Evolutionary conservation across 2,329 filamentous ascomycete genomes (phyloP).

Genomic region (Cephalotrichum gorgonifer): DNA sequence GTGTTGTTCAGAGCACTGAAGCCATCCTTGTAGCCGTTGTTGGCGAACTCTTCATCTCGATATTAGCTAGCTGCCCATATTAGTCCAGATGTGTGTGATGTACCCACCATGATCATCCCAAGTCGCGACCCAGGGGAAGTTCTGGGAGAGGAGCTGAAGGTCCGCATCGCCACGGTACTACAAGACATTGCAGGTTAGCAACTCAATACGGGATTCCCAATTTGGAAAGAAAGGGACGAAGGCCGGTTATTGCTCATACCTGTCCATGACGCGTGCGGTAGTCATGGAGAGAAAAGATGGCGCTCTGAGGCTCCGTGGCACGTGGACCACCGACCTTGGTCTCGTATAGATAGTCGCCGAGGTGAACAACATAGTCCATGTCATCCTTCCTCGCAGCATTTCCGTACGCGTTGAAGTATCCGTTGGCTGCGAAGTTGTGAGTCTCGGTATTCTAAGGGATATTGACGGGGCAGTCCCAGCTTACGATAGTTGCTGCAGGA

Average conservation of each 20-base stretch:
- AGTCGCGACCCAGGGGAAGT: conserved; percentile 33
- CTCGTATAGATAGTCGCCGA: conserved; percentile 58
- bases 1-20: conserved; percentile 53
- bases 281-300: conserved; percentile 25
- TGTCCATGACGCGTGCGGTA: conserved; percentile 29
- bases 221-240: background rate
- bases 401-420: conserved; percentile 44
- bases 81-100: background rate
- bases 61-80: background rate
- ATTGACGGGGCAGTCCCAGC: conserved; percentile 10
- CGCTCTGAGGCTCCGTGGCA: conserved; percentile 16
- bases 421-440: background rate
- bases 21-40: conserved; percentile 35
- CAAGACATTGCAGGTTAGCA: background rate
- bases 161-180: conserved; percentile 30
- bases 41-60: background rate
- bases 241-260: conserved; percentile 12
- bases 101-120: conserved; percentile 14
- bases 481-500: conserved; percentile 59
- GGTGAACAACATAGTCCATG: conserved; percentile 48
- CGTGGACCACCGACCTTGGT: conserved; percentile 22
- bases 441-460: no score
- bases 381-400: conserved; percentile 48
- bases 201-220: background rate
- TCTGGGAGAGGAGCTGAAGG: conserved; percentile 26